Conservation (phyloP, 768 basidiomycete genomes). For the Leccinum incarnatum region DNA sequence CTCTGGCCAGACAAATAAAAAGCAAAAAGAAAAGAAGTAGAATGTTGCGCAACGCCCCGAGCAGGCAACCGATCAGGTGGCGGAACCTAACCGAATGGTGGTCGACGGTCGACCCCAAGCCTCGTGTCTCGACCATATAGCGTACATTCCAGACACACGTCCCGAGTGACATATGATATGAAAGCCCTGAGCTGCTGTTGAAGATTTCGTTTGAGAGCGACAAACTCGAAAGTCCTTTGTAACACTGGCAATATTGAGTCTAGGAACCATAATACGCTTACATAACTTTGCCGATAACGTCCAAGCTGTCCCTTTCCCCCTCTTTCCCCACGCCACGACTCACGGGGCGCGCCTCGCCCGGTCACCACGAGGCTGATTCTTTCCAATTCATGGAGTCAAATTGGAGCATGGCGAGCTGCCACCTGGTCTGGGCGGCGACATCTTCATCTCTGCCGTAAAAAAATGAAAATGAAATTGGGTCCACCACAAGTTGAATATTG, state of each 20-base stretch:
- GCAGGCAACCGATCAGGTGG: constrained; percentile 5
- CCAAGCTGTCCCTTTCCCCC: neutral
- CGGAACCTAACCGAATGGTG: neutral
- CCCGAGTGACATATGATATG: neutral
- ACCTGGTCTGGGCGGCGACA: neutral
- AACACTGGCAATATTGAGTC: neutral
- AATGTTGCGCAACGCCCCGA: neutral
- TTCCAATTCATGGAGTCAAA: constrained; percentile 4
- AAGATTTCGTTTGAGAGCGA: neutral
- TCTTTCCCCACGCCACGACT: constrained; percentile 19
- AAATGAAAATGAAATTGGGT: neutral
- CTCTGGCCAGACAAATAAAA: neutral
- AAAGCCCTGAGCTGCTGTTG: neutral
- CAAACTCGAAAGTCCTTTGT: neutral
- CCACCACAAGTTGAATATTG: neutral
- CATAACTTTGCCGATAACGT: neutral
- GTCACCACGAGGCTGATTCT: constrained; percentile 13
- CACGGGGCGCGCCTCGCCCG: constrained; percentile 27
- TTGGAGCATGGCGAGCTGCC: neutral
- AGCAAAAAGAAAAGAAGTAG: neutral
- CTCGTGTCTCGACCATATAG: neutral
- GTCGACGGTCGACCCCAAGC: neutral
- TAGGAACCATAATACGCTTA: neutral
- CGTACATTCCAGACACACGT: constrained; percentile 46
- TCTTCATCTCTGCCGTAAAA: constrained; percentile 4